These are phyloP conservation scores for Arthrinium puccinioides DNA, from an alignment of 2,329 filamentous ascomycete genomes.

Conservation along the genomic window DNA sequence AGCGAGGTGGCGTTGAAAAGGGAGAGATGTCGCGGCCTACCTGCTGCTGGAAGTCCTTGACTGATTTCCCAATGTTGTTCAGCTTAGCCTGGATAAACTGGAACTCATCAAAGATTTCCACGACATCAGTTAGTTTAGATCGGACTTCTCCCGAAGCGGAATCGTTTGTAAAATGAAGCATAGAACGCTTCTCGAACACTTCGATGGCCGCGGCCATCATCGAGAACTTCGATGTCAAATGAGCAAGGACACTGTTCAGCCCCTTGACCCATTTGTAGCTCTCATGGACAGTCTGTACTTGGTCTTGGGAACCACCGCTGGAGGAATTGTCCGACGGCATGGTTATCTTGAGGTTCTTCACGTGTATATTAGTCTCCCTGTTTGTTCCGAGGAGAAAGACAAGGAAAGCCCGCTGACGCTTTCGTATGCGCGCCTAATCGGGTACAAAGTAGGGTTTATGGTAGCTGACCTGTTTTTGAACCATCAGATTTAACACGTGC, in stretches of 20 bases:
- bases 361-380: too few relatives aligned
- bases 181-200: background rate
- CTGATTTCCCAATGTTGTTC: background rate
- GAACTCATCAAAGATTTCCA: background rate
- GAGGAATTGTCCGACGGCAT: background rate
- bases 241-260: background rate
- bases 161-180: background rate
- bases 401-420: too few relatives aligned
- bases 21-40: background rate
- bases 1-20: background rate
- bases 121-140: background rate
- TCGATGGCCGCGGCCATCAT: background rate
- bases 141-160: background rate
- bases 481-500: too few relatives aligned
- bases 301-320: background rate
- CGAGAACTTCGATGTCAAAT: background rate
- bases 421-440: too few relatives aligned
- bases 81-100: background rate
- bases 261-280: constrained; percentile 1
- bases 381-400: too few relatives aligned
- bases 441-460: too few relatives aligned
- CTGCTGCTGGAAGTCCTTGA: background rate
- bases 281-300: background rate
- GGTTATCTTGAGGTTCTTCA: background rate
- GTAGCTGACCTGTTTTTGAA: too few relatives aligned